Base-by-base conservation (phyloP, 345 rosid genomes). In the Citrus australasica region DNA sequence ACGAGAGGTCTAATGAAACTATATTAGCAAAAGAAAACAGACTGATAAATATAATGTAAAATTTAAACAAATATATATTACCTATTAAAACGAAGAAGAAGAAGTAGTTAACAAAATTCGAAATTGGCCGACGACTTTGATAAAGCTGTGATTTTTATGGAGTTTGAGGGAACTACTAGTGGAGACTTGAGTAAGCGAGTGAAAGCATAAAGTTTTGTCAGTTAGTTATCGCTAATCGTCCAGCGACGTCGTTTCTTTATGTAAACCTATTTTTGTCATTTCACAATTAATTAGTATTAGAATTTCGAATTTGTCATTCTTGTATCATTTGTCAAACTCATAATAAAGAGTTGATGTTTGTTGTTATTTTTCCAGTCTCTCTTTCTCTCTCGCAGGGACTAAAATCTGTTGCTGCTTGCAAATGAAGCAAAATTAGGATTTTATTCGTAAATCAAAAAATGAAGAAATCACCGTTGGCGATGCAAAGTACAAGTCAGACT, bases 401-500 rank as follows among this genome's bases (percentile, higher is more conserved):
- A 37, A 37, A 37, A 37, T 37, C 40, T 16, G 51, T 3, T 19
- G 38, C 37, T 70, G 9, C 28, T n/a, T 9, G 10, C 27, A 37
- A 37, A 17, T 10, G 59, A 74, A 74, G n/a, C 40, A 24, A 62
- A 62, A 9, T 46, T 64, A 75, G 70, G 61, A 58, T 51, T 35
- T 55, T 42, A 40, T 40, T 22, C 13, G 42, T 32, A 66, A 67
- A 25, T 27, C 35, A 58, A 46, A 28, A 58, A 40, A 92, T 93
- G 99, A 89, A 88, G 88, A 96, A 92, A 78, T 81, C 95, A 58
- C 86, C 85, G 30, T 89, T 95, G 74, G 92, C 96, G 21, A 55
- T 91, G 87, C 89, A 86, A 71, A 91, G 71, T 78, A n/a, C 75
- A 40, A 55, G 87, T 73, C 72, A 85, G 62, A 75, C 76, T 67